Percentiles rank a stretch among this genome's conserved stretches.
These are phyloP conservation scores for Lachnellula occidentalis DNA, from an alignment of 2,329 filamentous ascomycete genomes.

Conservation along the genomic window DNA sequence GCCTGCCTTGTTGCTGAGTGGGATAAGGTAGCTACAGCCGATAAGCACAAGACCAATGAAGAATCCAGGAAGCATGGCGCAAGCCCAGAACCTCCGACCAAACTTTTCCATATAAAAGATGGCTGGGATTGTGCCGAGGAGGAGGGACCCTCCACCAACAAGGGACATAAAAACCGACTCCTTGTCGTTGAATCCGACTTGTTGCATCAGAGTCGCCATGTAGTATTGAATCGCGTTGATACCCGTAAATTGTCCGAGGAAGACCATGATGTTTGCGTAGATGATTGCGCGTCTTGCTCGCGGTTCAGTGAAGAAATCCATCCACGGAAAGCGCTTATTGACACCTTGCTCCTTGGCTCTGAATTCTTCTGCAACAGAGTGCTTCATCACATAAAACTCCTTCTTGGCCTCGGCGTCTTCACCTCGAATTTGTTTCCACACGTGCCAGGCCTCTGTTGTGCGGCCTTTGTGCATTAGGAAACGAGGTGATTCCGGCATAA, in stretches of 20 bases:
- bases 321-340: slow-evolving; percentile 56
- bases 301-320: slow-evolving; percentile 68
- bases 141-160: slow-evolving; percentile 61
- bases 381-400: slow-evolving; percentile 69
- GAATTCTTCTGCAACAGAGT: slow-evolving; percentile 53
- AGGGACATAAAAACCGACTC: slow-evolving; percentile 69
- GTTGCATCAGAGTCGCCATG: slow-evolving; percentile 61
- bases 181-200: slow-evolving; percentile 60
- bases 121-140: slow-evolving; percentile 63
- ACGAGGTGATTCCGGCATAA: slow-evolving; percentile 64
- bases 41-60: slow-evolving; percentile 64
- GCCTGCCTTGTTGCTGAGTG: slow-evolving; percentile 40
- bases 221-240: slow-evolving; percentile 70
- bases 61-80: slow-evolving; percentile 65
- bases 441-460: slow-evolving; percentile 55
- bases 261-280: slow-evolving; percentile 65
- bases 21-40: slow-evolving; percentile 56
- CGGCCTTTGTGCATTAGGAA: slow-evolving; percentile 64
- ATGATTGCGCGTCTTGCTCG: slow-evolving; percentile 60
- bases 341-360: slow-evolving; percentile 45
- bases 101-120: slow-evolving; percentile 68
- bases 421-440: slow-evolving; percentile 69
- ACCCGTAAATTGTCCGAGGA: slow-evolving; percentile 65
- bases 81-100: slow-evolving; percentile 70
- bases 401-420: slow-evolving; percentile 52